Evolutionary conservation across 805 yeast species (phyloP), one percentile per base, ranked within the genome.

Genomic region (Zygotorulaspora sp.): DNA sequence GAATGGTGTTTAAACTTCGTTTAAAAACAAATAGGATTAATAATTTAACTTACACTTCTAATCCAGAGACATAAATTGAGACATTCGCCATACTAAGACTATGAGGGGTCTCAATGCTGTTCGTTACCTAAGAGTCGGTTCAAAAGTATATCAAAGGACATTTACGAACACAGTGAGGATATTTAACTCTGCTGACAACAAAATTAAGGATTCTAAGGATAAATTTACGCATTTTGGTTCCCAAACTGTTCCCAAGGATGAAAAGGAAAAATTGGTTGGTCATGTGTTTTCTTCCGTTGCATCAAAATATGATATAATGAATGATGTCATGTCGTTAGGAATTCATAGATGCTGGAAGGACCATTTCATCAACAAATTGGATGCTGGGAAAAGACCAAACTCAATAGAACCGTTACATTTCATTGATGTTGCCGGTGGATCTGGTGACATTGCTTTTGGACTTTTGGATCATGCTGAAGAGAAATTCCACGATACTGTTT

Each of bases 391-490:
- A 69, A 75, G 97, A 57, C 90, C 95, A 4, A 94, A 90, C 31
- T 58, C 65, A 2, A 75, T 78, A 10, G 75, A 80, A 48, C 96
- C 96, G 3, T 68, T 92, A 52, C 77, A 80, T 41, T 90, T 92
- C 56, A 72, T 92, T 47, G 98, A 92, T 63, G 97, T 92, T 40
- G 98, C 98, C 18, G 98, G 98, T 43, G 98, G 98, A 16, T 87
- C 97, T 8, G 98, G 98, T 32, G 98, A 92, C 58, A 90, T 92
- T 63, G 98, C 98, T 1, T 87, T 87, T 65, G 94, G 98, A 2
- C 72, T 92, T 46, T 70, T 92, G 45, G 96, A 88, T 54, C 96
- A 92, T 63, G 97, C 97, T 7, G 79, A 81, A 47, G 64, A 70
- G 26, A 76, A 78, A 45, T 86, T 78, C 57, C 80, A 83, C 40